Percentiles rank a stretch among this genome's conserved stretches.
These are phyloP conservation scores for Aspergillus fructus DNA, from an alignment of 2,329 filamentous ascomycete species.

Conservation along the genomic window DNA sequence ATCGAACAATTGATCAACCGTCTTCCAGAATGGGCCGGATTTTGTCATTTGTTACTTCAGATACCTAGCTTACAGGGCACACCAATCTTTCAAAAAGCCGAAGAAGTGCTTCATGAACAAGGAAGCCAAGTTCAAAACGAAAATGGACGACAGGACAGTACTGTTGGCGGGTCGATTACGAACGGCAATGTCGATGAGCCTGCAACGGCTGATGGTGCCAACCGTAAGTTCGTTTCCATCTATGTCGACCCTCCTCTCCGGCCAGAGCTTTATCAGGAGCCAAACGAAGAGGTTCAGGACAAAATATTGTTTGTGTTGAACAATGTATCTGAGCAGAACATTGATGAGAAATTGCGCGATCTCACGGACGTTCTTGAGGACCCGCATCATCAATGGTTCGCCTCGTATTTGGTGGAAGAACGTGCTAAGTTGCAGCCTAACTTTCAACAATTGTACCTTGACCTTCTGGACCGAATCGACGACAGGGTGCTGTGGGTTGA, in stretches of 20 bases:
- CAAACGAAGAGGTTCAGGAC: slow-evolving; percentile 80
- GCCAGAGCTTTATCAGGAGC: slow-evolving; percentile 72
- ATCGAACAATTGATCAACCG: slow-evolving; percentile 82
- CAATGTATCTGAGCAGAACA: slow-evolving; percentile 88
- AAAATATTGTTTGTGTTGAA: slow-evolving; percentile 95
- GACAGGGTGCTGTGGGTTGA: slow-evolving; percentile 79
- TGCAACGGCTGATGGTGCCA: slow-evolving; percentile 57
- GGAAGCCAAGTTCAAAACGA: slow-evolving; percentile 59
- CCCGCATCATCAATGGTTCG: slow-evolving; percentile 93
- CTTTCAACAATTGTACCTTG: slow-evolving; percentile 89
- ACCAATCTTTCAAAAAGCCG: slow-evolving; percentile 77
- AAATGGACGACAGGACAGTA: slow-evolving; percentile 35
- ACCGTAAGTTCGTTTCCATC: slow-evolving; percentile 74
- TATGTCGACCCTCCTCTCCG: slow-evolving; percentile 69
- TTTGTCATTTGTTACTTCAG: slow-evolving; percentile 80
- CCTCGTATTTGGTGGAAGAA: slow-evolving; percentile 89
- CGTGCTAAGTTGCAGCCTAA: slow-evolving; percentile 97
- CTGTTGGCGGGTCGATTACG: slow-evolving; percentile 47
- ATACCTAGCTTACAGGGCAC: slow-evolving; percentile 81
- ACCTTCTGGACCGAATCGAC: slow-evolving; percentile 80
- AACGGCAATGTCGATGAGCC: slow-evolving; percentile 72
- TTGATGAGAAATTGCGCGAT: slow-evolving; percentile 80
- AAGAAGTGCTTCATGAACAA: slow-evolving; percentile 73
- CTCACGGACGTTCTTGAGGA: slow-evolving; percentile 75
- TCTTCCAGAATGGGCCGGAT: slow-evolving; percentile 91